phyloP scores from a whole-genome alignment of 2,329 filamentous ascomycete genomes.

The Scytalidium sp. region DNA sequence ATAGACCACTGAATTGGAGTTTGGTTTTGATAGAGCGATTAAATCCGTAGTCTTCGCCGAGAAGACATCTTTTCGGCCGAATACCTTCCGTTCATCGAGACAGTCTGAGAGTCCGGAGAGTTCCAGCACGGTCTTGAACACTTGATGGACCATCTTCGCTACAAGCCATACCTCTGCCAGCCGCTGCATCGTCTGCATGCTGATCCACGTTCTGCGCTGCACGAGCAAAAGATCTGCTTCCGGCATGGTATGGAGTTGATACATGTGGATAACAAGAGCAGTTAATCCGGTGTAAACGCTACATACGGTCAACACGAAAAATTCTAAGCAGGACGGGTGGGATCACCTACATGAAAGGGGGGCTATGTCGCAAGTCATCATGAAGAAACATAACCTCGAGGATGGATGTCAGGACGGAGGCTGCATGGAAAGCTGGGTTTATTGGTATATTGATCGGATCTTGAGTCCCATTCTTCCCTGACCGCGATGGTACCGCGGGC shows the following conservation, averaged over 20 bases:
- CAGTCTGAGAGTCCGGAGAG: neutral
- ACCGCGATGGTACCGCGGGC: conserved; percentile 71
- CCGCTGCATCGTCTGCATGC: conserved; percentile 86
- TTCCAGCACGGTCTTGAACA: conserved; percentile 89
- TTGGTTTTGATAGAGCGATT: neutral
- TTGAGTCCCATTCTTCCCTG: conserved; percentile 58
- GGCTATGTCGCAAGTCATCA: conserved; percentile 80
- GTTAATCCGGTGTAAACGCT: conserved; percentile 89
- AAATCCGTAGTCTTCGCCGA: neutral
- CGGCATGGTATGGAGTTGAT: conserved; percentile 91
- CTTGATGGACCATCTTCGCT: conserved; percentile 92
- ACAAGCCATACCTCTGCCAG: conserved; percentile 94
- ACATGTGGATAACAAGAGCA: conserved; percentile 97
- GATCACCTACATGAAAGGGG: conserved; percentile 66
- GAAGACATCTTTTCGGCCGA: neutral
- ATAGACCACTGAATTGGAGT: neutral
- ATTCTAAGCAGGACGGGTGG: neutral
- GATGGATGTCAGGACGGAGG: conserved; percentile 93
- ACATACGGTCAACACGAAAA: neutral
- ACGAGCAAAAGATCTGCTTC: conserved; percentile 83
- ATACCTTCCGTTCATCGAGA: neutral
- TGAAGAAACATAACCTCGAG: conserved; percentile 82
- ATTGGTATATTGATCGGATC: conserved; percentile 84
- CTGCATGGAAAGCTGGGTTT: conserved; percentile 92
- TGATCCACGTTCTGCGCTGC: conserved; percentile 78